Percentiles rank a stretch among this genome's conserved stretches.
Evolutionary conservation across 2,329 filamentous ascomycete genomes (phyloP).

Genomic region (Fusarium tuaranense): DNA sequence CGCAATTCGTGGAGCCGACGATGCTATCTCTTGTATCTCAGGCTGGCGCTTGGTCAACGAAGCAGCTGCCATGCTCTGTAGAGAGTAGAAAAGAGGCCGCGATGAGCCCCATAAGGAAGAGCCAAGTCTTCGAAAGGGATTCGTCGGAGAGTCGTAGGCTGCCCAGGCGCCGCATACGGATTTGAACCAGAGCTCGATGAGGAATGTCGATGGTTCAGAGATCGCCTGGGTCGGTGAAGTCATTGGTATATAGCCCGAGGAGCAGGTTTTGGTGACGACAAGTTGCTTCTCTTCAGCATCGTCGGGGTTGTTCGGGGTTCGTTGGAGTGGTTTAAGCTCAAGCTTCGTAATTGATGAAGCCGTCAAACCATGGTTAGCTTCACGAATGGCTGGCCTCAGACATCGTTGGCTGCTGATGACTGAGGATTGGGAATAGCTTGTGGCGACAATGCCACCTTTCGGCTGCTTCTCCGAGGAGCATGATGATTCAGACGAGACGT

Average conservation of each 20-base stretch:
- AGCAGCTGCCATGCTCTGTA: slow-evolving; percentile 38
- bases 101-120: slow-evolving; percentile 33
- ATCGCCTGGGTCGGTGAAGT: slow-evolving; percentile 16
- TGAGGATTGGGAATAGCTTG: not conserved
- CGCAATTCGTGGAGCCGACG: slow-evolving; percentile 24
- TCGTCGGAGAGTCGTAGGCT: slow-evolving; percentile 35
- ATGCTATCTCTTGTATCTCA: slow-evolving; percentile 29
- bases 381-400: not conserved
- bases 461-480: not conserved
- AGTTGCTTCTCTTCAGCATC: not conserved
- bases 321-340: not conserved
- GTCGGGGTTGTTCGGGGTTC: not conserved
- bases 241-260: not conserved
- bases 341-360: not conserved
- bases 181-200: slow-evolving; percentile 38
- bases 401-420: accelerated
- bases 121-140: slow-evolving; percentile 30
- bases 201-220: slow-evolving; percentile 28
- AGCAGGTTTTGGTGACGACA: not conserved
- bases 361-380: not conserved
- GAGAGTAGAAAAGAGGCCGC: slow-evolving; percentile 28
- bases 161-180: slow-evolving; percentile 38
- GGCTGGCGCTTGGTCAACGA: slow-evolving; percentile 24
- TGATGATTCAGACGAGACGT: accelerated
- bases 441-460: too few species aligned